These are phyloP conservation scores for Tribonema minus DNA, from an alignment of 108 stramenopile genomes.

Conservation along the genomic window DNA sequence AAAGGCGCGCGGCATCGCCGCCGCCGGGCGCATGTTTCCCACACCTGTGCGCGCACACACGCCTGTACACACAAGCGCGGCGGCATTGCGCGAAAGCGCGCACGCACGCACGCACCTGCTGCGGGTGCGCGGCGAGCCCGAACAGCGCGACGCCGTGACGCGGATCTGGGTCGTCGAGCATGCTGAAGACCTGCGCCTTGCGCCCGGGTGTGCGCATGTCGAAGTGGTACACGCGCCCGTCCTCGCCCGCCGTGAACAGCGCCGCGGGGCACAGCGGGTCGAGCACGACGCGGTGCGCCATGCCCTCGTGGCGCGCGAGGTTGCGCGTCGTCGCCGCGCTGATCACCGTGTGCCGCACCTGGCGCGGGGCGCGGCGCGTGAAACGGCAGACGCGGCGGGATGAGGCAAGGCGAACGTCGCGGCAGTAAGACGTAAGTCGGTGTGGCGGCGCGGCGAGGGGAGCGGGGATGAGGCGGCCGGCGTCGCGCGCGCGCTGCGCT, in stretches of 20 bases:
- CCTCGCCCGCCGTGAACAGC: neutral
- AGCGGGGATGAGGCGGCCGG: too few species aligned
- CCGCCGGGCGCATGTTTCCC: neutral
- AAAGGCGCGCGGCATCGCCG: neutral
- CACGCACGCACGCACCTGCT: constrained; percentile 21
- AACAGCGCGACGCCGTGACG: neutral
- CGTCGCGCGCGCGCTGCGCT: too few species aligned
- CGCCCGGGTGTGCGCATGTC: constrained; percentile 1
- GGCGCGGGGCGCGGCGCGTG: neutral
- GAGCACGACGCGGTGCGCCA: constrained; percentile 27
- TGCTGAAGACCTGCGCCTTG: neutral
- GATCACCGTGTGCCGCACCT: constrained; percentile 12
- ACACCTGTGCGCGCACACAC: neutral
- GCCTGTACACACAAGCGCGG: neutral
- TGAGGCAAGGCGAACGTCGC: neutral
- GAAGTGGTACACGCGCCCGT: constrained; percentile 18
- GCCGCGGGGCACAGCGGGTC: constrained; percentile 9
- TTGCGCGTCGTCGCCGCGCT: neutral
- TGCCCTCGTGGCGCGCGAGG: constrained; percentile 21
- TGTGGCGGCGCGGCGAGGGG: too few species aligned
- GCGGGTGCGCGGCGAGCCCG: constrained; percentile 4
- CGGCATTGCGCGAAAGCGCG: constrained; percentile 5
- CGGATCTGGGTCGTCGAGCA: neutral
- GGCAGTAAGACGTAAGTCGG: too few species aligned
- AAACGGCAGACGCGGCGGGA: neutral